phyloP scores from a whole-genome alignment of 2,329 filamentous ascomycete genomes.

The Botrytis paeoniae region DNA sequence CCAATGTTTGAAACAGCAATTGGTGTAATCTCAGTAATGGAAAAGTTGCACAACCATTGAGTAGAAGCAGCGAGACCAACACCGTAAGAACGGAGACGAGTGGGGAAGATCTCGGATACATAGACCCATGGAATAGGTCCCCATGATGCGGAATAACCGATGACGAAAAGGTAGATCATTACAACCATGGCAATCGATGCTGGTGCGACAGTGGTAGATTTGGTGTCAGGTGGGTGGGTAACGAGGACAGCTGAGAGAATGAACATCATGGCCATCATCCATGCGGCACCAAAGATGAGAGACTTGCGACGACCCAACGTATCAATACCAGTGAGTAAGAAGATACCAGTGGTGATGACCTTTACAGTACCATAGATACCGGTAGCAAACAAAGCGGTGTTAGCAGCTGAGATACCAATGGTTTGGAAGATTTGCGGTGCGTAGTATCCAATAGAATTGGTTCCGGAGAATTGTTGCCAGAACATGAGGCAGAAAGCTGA shows the following conservation, averaged over 20 bases:
- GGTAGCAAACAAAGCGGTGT: slow-evolving; percentile 63
- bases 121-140: slow-evolving; percentile 53
- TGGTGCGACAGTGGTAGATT: slow-evolving; percentile 44
- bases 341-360: slow-evolving; percentile 57
- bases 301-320: slow-evolving; percentile 48
- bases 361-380: slow-evolving; percentile 72
- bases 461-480: slow-evolving; percentile 41
- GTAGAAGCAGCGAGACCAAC: slow-evolving; percentile 64
- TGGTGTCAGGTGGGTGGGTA: slow-evolving; percentile 40
- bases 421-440: slow-evolving; percentile 58
- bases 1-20: slow-evolving; percentile 48
- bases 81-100: slow-evolving; percentile 48
- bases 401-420: slow-evolving; percentile 56
- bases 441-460: slow-evolving; percentile 32
- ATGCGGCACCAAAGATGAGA: slow-evolving; percentile 47
- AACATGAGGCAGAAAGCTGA: slow-evolving; percentile 44
- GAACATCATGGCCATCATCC: slow-evolving; percentile 53
- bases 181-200: slow-evolving; percentile 30
- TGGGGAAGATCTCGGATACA: slow-evolving; percentile 51
- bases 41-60: slow-evolving; percentile 67
- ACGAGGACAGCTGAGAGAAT: slow-evolving; percentile 49
- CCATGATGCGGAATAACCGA: slow-evolving; percentile 51
- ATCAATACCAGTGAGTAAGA: slow-evolving; percentile 47
- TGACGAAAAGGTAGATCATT: slow-evolving; percentile 34
- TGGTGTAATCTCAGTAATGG: slow-evolving; percentile 48